Percentiles rank a stretch among this genome's conserved stretches.
These are phyloP conservation scores for Lichina pygmaea DNA, from an alignment of 495 filamentous ascomycete genomes.

Conservation along the genomic window DNA sequence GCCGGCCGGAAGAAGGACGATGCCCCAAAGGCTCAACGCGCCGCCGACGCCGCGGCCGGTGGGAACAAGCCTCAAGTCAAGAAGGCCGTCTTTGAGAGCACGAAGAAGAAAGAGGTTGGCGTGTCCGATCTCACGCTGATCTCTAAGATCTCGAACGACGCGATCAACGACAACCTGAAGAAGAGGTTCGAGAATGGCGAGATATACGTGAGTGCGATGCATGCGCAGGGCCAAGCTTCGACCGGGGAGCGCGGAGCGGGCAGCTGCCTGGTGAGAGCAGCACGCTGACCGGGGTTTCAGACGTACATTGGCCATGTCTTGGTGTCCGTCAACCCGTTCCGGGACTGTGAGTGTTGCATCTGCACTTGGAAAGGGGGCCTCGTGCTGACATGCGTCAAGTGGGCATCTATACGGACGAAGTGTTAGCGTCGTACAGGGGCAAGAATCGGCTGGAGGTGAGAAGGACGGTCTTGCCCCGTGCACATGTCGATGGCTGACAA, in stretches of 20 bases:
- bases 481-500: neutral
- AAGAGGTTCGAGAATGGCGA: constrained; percentile 87
- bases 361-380: neutral
- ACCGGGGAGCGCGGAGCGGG: neutral
- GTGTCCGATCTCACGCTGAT: constrained; percentile 94
- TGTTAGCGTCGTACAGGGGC: constrained; percentile 71
- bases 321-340: constrained; percentile 97
- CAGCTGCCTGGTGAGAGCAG: too few relatives aligned
- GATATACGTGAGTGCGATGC: constrained; percentile 54
- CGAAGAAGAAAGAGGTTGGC: constrained; percentile 97
- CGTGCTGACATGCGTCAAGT: constrained; percentile 20
- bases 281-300: constrained; percentile 12
- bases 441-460: constrained; percentile 81
- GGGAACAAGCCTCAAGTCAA: constrained; percentile 47
- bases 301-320: constrained; percentile 99
- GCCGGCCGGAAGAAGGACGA: constrained; percentile 40
- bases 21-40: constrained; percentile 12
- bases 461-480: neutral
- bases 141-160: constrained; percentile 95
- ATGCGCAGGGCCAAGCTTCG: neutral
- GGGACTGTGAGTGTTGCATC: constrained; percentile 35
- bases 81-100: constrained; percentile 84
- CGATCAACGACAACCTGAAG: constrained; percentile 97
- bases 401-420: constrained; percentile 89
- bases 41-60: constrained; percentile 3